Conservation (phyloP, 257 asterid genomes). For the Ocimum tenuiflorum region DNA sequence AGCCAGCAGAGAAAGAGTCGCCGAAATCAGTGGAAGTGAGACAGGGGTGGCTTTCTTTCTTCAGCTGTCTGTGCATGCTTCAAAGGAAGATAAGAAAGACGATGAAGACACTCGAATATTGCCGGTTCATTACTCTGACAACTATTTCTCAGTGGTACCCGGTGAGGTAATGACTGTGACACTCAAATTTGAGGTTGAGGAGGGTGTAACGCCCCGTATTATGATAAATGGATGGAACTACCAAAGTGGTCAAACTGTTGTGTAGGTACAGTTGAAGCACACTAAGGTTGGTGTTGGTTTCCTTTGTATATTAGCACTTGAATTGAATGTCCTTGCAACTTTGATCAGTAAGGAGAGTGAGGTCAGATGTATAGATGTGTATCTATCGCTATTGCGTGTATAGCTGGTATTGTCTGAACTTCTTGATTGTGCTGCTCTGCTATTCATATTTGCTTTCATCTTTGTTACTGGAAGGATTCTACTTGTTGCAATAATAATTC, state of each 20-base stretch:
- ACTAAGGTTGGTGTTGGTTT: neutral
- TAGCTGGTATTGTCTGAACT: too few species aligned
- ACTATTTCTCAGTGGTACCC: constrained; percentile 88
- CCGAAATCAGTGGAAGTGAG: constrained; percentile 45
- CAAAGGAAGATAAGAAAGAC: constrained; percentile 31
- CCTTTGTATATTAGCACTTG: too few species aligned
- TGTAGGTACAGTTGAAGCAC: constrained; percentile 21
- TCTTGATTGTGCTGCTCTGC: too few species aligned
- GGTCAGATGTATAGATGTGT: constrained; percentile 3
- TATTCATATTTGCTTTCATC: too few species aligned
- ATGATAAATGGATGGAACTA: constrained; percentile 67
- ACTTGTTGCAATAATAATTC: too few species aligned
- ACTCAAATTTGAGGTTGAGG: constrained; percentile 66
- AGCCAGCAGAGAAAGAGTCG: constrained; percentile 24
- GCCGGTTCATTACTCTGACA: constrained; percentile 91
- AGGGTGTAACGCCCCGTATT: constrained; percentile 52
- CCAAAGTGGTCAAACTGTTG: constrained; percentile 29
- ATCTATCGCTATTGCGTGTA: neutral
- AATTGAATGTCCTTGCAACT: neutral
- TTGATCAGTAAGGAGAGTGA: neutral
- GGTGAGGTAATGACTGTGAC: constrained; percentile 65
- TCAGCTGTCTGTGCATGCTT: constrained; percentile 67
- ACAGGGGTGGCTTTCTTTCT: constrained; percentile 85
- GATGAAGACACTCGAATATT: constrained; percentile 65
- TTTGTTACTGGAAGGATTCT: too few species aligned